Percentiles rank a stretch among this genome's conserved stretches.
Evolutionary conservation across 2,329 filamentous ascomycete species (phyloP).

Genomic region (Fusarium anguioides): DNA sequence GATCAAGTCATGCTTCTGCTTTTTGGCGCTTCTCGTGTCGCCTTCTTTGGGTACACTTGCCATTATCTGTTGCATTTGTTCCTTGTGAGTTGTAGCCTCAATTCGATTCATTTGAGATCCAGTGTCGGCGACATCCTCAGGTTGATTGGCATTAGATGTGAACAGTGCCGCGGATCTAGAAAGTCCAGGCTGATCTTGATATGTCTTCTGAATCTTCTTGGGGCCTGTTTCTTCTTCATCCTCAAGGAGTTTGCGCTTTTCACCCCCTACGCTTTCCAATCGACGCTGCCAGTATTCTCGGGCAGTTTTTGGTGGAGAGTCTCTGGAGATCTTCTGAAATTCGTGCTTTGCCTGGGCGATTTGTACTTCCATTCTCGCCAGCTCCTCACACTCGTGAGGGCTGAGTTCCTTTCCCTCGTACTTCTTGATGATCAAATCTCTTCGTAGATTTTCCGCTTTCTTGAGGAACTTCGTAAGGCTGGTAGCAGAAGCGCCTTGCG

Average conservation of each 20-base stretch:
- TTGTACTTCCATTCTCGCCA: not conserved
- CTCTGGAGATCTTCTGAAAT: not conserved
- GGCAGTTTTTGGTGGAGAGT: not conserved
- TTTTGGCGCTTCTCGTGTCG: constrained; percentile 20
- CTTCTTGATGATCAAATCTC: rapidly evolving
- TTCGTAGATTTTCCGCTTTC: not conserved
- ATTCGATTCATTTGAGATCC: not conserved
- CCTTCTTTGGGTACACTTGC: constrained; percentile 10
- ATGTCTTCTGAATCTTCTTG: not conserved
- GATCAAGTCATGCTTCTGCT: constrained; percentile 30
- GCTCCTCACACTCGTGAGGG: rapidly evolving
- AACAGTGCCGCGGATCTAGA: not conserved
- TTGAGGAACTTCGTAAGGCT: rapidly evolving
- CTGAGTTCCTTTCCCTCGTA: rapidly evolving
- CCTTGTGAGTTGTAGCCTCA: not conserved
- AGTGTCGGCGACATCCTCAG: not conserved
- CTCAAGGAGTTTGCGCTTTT: constrained; percentile 1
- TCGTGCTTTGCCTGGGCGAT: not conserved
- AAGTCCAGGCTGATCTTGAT: not conserved
- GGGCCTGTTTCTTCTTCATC: not conserved
- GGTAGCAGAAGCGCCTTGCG: rapidly evolving
- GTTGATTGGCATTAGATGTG: not conserved
- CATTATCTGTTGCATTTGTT: constrained; percentile 8
- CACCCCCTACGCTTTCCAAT: not conserved
- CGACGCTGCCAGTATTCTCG: not conserved